Conservation (phyloP, 345 rosid genomes). For the Salix exigua region DNA sequence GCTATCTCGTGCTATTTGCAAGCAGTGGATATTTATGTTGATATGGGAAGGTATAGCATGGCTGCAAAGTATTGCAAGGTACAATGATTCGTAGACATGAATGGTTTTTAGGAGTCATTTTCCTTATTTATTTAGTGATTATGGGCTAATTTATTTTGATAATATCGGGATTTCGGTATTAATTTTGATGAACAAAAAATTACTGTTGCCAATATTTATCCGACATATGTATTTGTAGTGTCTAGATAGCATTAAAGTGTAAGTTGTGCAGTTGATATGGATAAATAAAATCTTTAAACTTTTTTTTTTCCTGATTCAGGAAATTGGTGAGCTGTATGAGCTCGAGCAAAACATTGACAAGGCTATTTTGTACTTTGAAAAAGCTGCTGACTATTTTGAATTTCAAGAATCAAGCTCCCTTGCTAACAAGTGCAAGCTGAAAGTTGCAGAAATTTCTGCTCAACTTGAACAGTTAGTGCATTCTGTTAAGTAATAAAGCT, state of each 20-base stretch:
- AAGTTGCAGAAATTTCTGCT: conserved; percentile 23
- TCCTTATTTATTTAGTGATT: not conserved
- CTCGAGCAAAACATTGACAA: conserved; percentile 55
- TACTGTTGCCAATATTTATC: not conserved
- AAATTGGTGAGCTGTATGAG: conserved; percentile 77
- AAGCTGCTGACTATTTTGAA: conserved; percentile 76
- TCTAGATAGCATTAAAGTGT: not conserved
- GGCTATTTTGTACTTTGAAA: conserved; percentile 66
- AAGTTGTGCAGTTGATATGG: not conserved
- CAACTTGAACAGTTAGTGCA: conserved; percentile 20
- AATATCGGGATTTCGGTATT: not conserved
- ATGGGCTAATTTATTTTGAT: not conserved
- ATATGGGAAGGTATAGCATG: conserved; percentile 17
- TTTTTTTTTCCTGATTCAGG: conserved; percentile 41
- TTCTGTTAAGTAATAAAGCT: not conserved
- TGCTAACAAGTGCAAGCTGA: conserved; percentile 29
- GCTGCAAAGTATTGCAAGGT: conserved; percentile 26
- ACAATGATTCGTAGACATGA: not conserved
- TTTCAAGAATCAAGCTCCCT: conserved; percentile 37
- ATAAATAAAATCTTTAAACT: not conserved
- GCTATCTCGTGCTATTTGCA: conserved; percentile 18
- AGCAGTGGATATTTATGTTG: conserved; percentile 13
- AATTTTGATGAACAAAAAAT: no score
- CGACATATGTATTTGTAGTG: not conserved
- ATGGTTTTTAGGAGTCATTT: not conserved